These are phyloP conservation scores for Phaeosphaeriaceae sp. DNA, from an alignment of 2,329 filamentous ascomycete species.

Conservation along the genomic window DNA sequence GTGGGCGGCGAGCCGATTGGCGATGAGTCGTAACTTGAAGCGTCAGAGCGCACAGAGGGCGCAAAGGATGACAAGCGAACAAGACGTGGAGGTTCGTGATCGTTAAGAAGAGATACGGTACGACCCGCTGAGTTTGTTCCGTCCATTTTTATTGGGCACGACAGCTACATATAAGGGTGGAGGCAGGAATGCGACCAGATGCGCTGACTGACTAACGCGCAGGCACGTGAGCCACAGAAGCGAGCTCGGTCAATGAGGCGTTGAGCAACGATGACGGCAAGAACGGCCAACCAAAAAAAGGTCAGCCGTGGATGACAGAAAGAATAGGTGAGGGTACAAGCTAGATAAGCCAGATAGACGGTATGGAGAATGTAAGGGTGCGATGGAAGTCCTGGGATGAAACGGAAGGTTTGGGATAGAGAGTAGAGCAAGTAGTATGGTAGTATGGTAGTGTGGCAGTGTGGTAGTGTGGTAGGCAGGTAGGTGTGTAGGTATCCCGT, in stretches of 20 bases:
- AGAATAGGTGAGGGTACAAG: no score
- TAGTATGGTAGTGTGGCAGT: no score
- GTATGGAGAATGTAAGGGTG: no score
- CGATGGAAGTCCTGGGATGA: no score
- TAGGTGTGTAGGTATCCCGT: background rate
- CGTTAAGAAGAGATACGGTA: constrained; percentile 59
- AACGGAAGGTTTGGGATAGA: no score
- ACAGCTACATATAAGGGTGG: constrained; percentile 33
- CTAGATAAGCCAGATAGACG: no score
- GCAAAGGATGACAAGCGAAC: constrained; percentile 46
- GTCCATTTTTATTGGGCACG: constrained; percentile 53
- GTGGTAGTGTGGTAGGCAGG: background rate
- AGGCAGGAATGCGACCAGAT: constrained; percentile 30
- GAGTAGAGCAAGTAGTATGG: no score
- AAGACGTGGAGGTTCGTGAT: constrained; percentile 45
- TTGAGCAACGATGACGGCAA: background rate
- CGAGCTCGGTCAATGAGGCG: background rate
- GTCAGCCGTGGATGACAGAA: no score
- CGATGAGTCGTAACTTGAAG: constrained; percentile 55
- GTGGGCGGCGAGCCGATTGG: constrained; percentile 55
- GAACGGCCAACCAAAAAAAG: background rate
- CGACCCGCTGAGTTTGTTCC: constrained; percentile 58
- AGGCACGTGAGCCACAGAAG: constrained; percentile 2
- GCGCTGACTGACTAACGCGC: background rate
- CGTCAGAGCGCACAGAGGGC: constrained; percentile 47